Evolutionary conservation across 2,329 filamentous ascomycete genomes (phyloP).

Genomic region (Torrubiellomyces zombiae): DNA sequence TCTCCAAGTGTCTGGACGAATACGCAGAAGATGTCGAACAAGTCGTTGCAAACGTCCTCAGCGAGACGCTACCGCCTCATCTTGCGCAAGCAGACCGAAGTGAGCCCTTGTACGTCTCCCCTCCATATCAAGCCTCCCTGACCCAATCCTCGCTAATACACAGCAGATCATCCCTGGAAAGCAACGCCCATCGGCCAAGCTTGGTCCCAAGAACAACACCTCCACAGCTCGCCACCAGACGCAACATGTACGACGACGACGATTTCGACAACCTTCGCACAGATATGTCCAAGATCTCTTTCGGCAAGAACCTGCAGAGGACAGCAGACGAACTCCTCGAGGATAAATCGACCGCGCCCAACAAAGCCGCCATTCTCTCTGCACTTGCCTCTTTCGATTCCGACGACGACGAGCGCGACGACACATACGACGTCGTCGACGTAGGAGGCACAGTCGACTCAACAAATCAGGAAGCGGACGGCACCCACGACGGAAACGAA

Average conservation of each 20-base stretch:
- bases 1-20: constrained; percentile 62
- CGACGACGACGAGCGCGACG: constrained; percentile 91
- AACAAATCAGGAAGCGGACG: constrained; percentile 37
- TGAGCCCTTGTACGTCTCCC: constrained; percentile 40
- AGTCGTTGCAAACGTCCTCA: constrained; percentile 66
- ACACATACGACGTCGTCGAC: constrained; percentile 87
- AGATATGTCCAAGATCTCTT: constrained; percentile 52
- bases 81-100: constrained; percentile 46
- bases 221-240: constrained; percentile 37
- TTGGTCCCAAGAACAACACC: constrained; percentile 45
- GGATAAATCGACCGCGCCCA: constrained; percentile 46
- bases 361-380: constrained; percentile 75
- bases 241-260: constrained; percentile 67
- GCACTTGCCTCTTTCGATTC: constrained; percentile 80
- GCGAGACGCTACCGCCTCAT: constrained; percentile 55
- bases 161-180: constrained; percentile 12
- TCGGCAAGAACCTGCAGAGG: constrained; percentile 51
- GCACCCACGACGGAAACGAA: constrained; percentile 39
- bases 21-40: constrained; percentile 64
- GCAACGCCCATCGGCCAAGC: constrained; percentile 13
- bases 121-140: no score
- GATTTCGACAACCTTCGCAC: constrained; percentile 58
- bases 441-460: constrained; percentile 77
- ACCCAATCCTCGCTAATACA: constrained; percentile 9
- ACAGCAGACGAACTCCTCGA: constrained; percentile 59